Evolutionary conservation across 805 yeast species (phyloP).

Genomic region (Yarrowia sp.): DNA sequence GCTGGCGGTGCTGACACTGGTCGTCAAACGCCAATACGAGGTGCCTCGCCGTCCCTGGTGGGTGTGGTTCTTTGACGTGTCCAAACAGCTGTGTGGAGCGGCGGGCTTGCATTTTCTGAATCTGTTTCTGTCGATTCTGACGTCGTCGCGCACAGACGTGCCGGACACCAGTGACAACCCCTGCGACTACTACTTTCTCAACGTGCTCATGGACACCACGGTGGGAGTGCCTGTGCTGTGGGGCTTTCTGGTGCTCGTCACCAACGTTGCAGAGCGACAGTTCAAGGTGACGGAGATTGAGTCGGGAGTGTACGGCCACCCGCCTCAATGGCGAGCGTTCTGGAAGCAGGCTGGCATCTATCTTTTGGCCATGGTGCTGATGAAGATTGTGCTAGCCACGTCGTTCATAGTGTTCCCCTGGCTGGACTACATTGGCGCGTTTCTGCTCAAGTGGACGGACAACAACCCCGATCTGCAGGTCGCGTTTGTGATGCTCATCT

Average conservation of each 20-base stretch:
- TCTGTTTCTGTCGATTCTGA: conserved; percentile 68
- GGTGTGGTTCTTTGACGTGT: conserved; percentile 88
- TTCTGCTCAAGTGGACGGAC: conserved; percentile 83
- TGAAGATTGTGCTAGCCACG: conserved; percentile 67
- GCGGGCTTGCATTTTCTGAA: conserved; percentile 82
- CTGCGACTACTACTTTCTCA: conserved; percentile 94
- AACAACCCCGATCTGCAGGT: conserved; percentile 83
- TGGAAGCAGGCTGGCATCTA: conserved; percentile 75
- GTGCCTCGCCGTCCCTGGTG: conserved; percentile 86
- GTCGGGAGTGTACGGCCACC: conserved; percentile 70
- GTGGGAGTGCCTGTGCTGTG: conserved; percentile 87
- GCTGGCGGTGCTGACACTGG: conserved; percentile 73
- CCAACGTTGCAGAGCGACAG: conserved; percentile 57
- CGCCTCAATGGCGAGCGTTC: conserved; percentile 69
- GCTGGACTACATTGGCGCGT: conserved; percentile 72
- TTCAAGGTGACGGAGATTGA: conserved; percentile 53
- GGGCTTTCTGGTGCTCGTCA: conserved; percentile 56
- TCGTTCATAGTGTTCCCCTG: conserved; percentile 68
- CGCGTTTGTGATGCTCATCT: conserved; percentile 77
- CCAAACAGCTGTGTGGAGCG: conserved; percentile 89
- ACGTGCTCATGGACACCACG: conserved; percentile 88
- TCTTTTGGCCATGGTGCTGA: conserved; percentile 63
- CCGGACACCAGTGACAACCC: conserved; percentile 64
- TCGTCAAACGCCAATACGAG: conserved; percentile 79
- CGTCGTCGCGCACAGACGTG: conserved; percentile 48